phyloP scores from a whole-genome alignment of 2,329 filamentous ascomycete species.

The Ophiostoma ips region DNA sequence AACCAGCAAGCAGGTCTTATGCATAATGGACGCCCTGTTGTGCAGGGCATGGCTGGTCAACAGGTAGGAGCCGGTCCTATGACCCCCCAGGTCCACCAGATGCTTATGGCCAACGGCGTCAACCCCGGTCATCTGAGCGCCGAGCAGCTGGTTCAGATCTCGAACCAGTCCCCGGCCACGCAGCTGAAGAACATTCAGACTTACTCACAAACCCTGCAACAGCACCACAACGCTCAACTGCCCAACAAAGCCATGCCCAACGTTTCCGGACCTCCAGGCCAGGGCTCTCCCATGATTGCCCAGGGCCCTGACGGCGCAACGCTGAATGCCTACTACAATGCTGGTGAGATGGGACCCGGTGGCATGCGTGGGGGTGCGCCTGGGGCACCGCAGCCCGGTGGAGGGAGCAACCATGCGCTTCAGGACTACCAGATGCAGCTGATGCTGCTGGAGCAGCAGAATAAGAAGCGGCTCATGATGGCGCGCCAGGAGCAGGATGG shows the following conservation, averaged over 20 bases:
- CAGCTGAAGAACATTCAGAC: constrained; percentile 78
- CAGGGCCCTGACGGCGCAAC: constrained; percentile 52
- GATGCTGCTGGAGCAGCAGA: constrained; percentile 72
- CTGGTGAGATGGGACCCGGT: constrained; percentile 42
- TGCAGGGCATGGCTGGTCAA: constrained; percentile 57
- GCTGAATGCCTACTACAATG: constrained; percentile 48
- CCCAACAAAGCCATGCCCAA: constrained; percentile 69
- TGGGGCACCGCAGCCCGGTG: constrained; percentile 27
- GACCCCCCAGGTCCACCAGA: constrained; percentile 39
- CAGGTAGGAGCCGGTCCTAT: constrained; percentile 44
- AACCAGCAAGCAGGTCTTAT: constrained; percentile 56
- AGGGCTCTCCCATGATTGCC: constrained; percentile 72
- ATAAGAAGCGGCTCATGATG: constrained; percentile 77
- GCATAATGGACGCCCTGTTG: constrained; percentile 55
- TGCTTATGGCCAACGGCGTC: constrained; percentile 57
- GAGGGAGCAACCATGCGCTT: constrained; percentile 60
- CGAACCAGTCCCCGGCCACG: constrained; percentile 38
- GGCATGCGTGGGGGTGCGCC: constrained; percentile 35
- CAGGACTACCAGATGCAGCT: constrained; percentile 85
- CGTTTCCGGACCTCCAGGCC: constrained; percentile 54
- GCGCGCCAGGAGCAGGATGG: constrained; percentile 66
- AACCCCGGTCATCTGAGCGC: constrained; percentile 59
- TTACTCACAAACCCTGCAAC: constrained; percentile 72
- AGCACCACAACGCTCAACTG: constrained; percentile 70
- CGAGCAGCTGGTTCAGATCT: constrained; percentile 58